Evolutionary conservation across 2,329 filamentous ascomycete genomes (phyloP).

Genomic region (Cytospora leucostoma): DNA sequence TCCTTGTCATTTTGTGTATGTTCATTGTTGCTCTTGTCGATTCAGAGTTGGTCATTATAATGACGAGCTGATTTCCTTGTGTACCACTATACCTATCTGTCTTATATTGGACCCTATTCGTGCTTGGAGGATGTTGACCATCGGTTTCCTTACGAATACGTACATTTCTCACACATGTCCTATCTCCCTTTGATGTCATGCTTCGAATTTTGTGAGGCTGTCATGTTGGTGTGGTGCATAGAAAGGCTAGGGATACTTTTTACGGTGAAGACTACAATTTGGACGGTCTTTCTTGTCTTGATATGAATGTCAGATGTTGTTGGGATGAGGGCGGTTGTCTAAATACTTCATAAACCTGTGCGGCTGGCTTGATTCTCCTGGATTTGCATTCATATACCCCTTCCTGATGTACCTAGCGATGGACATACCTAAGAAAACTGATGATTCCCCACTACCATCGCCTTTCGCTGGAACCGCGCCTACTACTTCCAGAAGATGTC

Average conservation of each 20-base stretch:
- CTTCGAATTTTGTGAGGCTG: neutral
- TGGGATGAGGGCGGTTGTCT: neutral
- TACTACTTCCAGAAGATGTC: neutral
- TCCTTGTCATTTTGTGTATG: constrained; percentile 9
- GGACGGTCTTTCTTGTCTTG: neutral
- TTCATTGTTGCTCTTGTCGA: constrained; percentile 2
- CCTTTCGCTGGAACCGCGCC: too few relatives aligned
- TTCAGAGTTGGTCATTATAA: constrained; percentile 7
- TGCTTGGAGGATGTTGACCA: neutral
- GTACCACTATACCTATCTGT: neutral
- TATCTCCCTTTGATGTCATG: neutral
- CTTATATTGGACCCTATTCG: neutral
- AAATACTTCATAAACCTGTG: neutral
- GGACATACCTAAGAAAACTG: neutral
- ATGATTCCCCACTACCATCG: neutral
- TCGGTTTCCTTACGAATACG: neutral
- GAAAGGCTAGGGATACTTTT: neutral
- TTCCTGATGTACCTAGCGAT: neutral
- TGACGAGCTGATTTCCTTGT: constrained; percentile 19
- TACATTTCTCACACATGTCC: neutral
- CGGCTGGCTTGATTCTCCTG: neutral
- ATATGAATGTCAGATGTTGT: neutral
- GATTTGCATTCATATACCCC: neutral
- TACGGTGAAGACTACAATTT: neutral
- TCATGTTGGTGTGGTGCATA: neutral